Conservation (phyloP, 2,329 filamentous ascomycete genomes). For the Phaeosphaeria sp. region DNA sequence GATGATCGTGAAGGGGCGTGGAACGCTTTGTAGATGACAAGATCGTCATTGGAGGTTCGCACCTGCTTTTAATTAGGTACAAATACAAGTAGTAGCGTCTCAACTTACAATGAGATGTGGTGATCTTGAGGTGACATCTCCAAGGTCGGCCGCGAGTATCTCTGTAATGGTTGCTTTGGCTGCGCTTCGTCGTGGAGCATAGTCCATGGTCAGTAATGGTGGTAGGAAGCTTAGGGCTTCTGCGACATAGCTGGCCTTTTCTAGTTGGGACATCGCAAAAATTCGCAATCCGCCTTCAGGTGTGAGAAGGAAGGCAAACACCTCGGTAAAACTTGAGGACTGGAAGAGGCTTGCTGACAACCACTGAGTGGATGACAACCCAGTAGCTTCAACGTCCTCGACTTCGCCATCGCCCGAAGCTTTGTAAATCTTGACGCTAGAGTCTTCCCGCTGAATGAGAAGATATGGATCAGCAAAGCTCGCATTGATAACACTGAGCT, state of each 20-base stretch:
- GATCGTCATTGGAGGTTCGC: constrained; percentile 79
- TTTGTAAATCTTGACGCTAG: constrained; percentile 77
- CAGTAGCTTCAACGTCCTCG: constrained; percentile 75
- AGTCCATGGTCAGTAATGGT: constrained; percentile 75
- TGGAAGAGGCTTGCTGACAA: constrained; percentile 81
- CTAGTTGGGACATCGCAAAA: constrained; percentile 76
- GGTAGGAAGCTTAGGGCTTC: constrained; percentile 81
- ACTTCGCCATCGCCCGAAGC: constrained; percentile 83
- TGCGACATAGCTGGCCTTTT: constrained; percentile 73
- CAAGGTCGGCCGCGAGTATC: constrained; percentile 82
- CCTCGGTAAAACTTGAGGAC: constrained; percentile 63
- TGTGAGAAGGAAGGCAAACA: constrained; percentile 79
- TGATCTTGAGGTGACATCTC: constrained; percentile 71
- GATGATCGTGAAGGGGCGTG: constrained; percentile 52
- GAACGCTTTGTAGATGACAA: constrained; percentile 87
- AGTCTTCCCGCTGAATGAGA: constrained; percentile 82
- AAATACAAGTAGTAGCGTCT: no score
- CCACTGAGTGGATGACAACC: constrained; percentile 72
- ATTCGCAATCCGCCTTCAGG: constrained; percentile 77
- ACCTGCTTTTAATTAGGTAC: constrained; percentile 57
- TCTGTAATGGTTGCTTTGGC: constrained; percentile 78
- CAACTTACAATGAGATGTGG: constrained; percentile 81
- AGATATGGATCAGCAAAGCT: constrained; percentile 89
- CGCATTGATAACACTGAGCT: constrained; percentile 77
- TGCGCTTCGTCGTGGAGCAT: constrained; percentile 71